Evolutionary conservation across 805 yeast genomes (phyloP).

Genomic region (Cyberlindnera misumaiensis): DNA sequence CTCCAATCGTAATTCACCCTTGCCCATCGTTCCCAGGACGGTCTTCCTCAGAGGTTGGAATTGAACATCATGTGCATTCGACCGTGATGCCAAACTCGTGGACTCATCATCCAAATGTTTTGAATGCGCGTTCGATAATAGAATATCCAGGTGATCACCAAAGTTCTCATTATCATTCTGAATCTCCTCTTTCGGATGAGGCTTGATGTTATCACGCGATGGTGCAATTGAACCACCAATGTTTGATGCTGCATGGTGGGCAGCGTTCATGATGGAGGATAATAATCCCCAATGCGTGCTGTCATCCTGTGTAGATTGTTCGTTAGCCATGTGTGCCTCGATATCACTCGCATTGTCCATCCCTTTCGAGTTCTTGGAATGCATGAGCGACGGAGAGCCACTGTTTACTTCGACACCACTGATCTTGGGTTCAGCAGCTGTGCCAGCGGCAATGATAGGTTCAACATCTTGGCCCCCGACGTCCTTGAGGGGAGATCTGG

Average conservation of each 20-base stretch:
- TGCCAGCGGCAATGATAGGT: too few species aligned
- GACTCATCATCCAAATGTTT: slow-evolving; percentile 4
- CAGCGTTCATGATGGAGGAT: slow-evolving; percentile 38
- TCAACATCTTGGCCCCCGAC: too few species aligned
- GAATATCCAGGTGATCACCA: slow-evolving; percentile 29
- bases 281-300: slow-evolving; percentile 28
- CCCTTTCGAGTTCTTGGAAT: too few species aligned
- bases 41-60: slow-evolving; percentile 38
- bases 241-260: slow-evolving; percentile 37
- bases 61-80: slow-evolving; percentile 27
- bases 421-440: too few species aligned
- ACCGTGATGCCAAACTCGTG: slow-evolving; percentile 5
- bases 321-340: slow-evolving; percentile 8
- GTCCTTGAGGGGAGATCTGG: too few species aligned
- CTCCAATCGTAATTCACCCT: slow-evolving; percentile 43
- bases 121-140: slow-evolving; percentile 19
- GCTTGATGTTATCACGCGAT: slow-evolving; percentile 1
- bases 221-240: slow-evolving; percentile 11
- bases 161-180: neutral
- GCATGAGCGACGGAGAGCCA: too few species aligned
- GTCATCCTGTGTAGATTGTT: slow-evolving; percentile 4
- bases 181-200: slow-evolving; percentile 6
- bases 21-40: slow-evolving; percentile 47
- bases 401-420: too few species aligned
- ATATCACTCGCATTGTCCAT: slow-evolving; percentile 3